Evolutionary conservation across 495 filamentous ascomycete genomes (phyloP).

Genomic region (Lepidopterella palustris): DNA sequence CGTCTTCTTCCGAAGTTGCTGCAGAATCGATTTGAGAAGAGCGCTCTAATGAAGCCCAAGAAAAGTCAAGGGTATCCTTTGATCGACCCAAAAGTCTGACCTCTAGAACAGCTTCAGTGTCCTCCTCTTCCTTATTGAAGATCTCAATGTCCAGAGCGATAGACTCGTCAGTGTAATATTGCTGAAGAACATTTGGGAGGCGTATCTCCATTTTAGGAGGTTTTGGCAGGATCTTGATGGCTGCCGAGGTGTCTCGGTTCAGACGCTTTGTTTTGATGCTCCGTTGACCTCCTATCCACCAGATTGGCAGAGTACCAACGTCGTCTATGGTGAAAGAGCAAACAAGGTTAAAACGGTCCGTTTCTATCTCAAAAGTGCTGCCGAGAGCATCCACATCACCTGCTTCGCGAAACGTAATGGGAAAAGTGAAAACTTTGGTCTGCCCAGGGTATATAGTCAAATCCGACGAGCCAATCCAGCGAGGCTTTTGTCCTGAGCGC

Average conservation of each 20-base stretch:
- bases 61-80: slow-evolving; percentile 49
- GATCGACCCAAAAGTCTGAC: slow-evolving; percentile 56
- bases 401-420: slow-evolving; percentile 69
- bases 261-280: slow-evolving; percentile 40
- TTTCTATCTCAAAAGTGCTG: slow-evolving; percentile 55
- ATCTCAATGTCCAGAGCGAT: slow-evolving; percentile 62
- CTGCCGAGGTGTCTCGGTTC: slow-evolving; percentile 42
- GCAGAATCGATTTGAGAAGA: slow-evolving; percentile 32
- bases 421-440: slow-evolving; percentile 64
- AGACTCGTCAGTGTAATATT: slow-evolving; percentile 79
- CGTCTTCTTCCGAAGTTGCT: slow-evolving; percentile 36
- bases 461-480: slow-evolving; percentile 49
- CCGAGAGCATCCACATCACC: slow-evolving; percentile 63
- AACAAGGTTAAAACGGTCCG: slow-evolving; percentile 63
- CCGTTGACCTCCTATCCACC: slow-evolving; percentile 17
- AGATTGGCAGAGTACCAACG: slow-evolving; percentile 32
- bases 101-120: slow-evolving; percentile 63
- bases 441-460: slow-evolving; percentile 63
- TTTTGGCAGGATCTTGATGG: slow-evolving; percentile 70
- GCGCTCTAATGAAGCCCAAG: slow-evolving; percentile 36
- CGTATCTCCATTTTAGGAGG: slow-evolving; percentile 84
- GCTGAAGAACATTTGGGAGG: slow-evolving; percentile 51
- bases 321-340: slow-evolving; percentile 51
- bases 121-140: slow-evolving; percentile 76
- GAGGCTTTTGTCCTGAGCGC: slow-evolving; percentile 31